Evolutionary conservation across 2,329 filamentous ascomycete genomes (phyloP).

Genomic region (Pestalotiopsis sp.): DNA sequence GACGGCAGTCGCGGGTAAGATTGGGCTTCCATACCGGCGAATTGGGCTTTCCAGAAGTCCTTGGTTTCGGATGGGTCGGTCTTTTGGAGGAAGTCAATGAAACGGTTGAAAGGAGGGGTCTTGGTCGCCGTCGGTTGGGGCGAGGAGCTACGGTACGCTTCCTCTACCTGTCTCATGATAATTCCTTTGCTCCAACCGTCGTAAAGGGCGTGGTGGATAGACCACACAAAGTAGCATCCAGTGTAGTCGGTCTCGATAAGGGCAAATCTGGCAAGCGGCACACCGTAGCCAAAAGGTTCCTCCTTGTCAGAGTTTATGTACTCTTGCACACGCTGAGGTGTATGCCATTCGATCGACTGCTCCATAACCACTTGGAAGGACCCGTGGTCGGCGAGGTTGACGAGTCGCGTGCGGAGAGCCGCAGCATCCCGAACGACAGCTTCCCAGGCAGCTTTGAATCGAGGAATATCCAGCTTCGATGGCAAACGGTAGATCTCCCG

Average conservation of each 20-base stretch:
- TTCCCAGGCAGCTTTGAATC: constrained; percentile 10
- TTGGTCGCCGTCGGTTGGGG: neutral
- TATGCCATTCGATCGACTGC: neutral
- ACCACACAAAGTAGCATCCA: constrained; percentile 4
- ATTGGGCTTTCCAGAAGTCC: constrained; percentile 1
- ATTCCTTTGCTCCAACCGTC: neutral
- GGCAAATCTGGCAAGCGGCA: neutral
- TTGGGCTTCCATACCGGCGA: constrained; percentile 2
- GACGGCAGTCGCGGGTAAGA: constrained; percentile 7
- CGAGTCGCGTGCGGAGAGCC: constrained; percentile 5
- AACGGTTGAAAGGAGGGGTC: constrained; percentile 2
- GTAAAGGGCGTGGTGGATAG: constrained; percentile 10
- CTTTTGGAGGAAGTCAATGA: neutral
- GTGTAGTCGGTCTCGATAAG: constrained; percentile 2
- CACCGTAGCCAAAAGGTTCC: neutral
- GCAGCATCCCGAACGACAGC: neutral
- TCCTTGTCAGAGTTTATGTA: constrained; percentile 5
- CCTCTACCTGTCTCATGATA: neutral
- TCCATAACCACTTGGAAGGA: neutral
- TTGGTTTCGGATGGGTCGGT: neutral
- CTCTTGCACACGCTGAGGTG: neutral
- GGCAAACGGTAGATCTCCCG: constrained; percentile 1
- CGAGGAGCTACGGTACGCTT: neutral
- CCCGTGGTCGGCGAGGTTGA: neutral
- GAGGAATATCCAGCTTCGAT: neutral